These are phyloP conservation scores for Ensete glaucum DNA, from an alignment of 176 grass and related monocot genomes.

Conservation along the genomic window DNA sequence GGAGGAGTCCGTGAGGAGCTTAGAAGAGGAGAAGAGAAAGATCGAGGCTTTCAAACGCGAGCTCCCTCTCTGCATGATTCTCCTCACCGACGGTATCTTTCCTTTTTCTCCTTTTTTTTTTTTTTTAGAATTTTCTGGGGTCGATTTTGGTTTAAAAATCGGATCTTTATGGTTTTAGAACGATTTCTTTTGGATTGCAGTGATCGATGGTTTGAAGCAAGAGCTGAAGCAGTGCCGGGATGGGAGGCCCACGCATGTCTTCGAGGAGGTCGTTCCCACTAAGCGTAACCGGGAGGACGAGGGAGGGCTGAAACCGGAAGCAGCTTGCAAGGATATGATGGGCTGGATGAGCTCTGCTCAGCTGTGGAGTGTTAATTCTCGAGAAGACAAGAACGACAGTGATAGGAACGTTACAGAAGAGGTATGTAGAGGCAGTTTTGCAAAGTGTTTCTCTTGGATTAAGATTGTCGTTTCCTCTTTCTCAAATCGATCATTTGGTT, in stretches of 20 bases:
- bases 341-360: slow-evolving; percentile 95
- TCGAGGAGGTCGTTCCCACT: slow-evolving; percentile 21
- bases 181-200: slow-evolving; percentile 20
- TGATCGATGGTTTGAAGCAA: slow-evolving; percentile 61
- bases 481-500: background rate
- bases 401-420: background rate
- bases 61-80: slow-evolving; percentile 61
- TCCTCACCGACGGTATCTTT: slow-evolving; percentile 53
- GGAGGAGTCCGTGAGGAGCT: slow-evolving; percentile 41
- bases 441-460: background rate
- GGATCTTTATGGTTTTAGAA: slow-evolving; percentile 7
- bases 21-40: slow-evolving; percentile 66
- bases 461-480: background rate
- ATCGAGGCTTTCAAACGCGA: slow-evolving; percentile 82
- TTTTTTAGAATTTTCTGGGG: background rate
- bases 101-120: background rate
- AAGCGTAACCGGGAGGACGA: slow-evolving; percentile 25
- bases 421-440: background rate
- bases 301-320: slow-evolving; percentile 6
- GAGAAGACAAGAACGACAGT: slow-evolving; percentile 18
- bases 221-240: slow-evolving; percentile 34
- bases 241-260: slow-evolving; percentile 4
- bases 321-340: slow-evolving; percentile 32
- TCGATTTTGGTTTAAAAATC: background rate
- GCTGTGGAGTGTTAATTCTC: slow-evolving; percentile 62